Evolutionary conservation across 2,329 filamentous ascomycete species (phyloP), one percentile per base, ranked within the genome.

Genomic region (Alternaria atra): DNA sequence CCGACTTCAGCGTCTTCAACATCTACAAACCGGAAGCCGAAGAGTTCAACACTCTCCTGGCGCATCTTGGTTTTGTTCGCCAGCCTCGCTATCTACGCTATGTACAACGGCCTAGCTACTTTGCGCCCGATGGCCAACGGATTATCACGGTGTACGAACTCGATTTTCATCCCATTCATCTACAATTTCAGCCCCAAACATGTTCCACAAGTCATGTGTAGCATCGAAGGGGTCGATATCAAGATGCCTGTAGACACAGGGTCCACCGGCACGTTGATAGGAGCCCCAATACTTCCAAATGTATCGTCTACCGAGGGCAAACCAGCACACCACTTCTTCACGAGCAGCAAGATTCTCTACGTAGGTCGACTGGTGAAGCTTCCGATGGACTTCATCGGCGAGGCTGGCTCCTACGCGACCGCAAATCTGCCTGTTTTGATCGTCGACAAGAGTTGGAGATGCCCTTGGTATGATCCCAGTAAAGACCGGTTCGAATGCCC

Each of bases 191-290:
- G 61, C 50, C 57, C 72, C 25, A 61, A 73, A 43, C 58, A 68
- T 54, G 64, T 71, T 0, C 72, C 74, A 1, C 65, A 72, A 29
- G 67, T 78, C 47, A 66, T 62, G 29, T 71, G 72, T 17, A 75
- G 70, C 6, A 66, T 78, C 44, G 58, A 70, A 12, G 69, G 68
- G 34, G 67, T 69, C 47, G 59, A 70, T 1, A 70, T 77, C 29
- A 58, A 72, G 20, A 73, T 78, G 67, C 75, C 76, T 1, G 63
- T 78, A 13, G 75, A 78, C 48, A 78, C 74, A 2, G 76, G 76
- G 0, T 77, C 73, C 5, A 78, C 74, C n/a, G 73, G 76, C 29
- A 58, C 76, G 2, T 32, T 77, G 27, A 69, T 78, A 48, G 76
- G 76, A 30, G 74, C 74, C 20, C 70, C 74, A 1, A 66, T 75